Evolutionary conservation across 2,329 filamentous ascomycete species (phyloP), one percentile per base, ranked within the genome.

Genomic region (Periglandula ipomoeae): DNA sequence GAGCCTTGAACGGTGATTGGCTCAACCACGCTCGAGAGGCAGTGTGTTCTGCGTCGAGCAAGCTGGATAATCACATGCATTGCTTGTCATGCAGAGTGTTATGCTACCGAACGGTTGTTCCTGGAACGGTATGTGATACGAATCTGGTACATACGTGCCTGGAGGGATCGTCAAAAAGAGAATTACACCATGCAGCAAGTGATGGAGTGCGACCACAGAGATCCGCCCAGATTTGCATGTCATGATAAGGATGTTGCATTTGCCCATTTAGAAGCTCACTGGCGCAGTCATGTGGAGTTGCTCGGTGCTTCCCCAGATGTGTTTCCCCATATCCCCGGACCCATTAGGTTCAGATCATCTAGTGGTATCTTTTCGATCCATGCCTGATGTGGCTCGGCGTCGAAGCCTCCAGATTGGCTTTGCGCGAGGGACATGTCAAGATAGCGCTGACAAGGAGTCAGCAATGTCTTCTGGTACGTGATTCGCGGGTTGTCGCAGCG

Each of bases 341-440:
- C 52, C 54, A 62, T 58, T 47, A 59, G 54, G 30, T 61, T 53
- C 48, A 63, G 49, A 32, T 58, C 53, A 24, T 60, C 59, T 44
- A 63, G 48, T 3, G 54, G 55, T 20, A 58, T 47, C 23, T 59
- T 55, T 52, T 64, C 62, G 45, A 58, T 55, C 61, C 63, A 65
- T 5, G 59, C 58, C 45, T 59, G 58, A 13, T 58, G 57, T 8
- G 58, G 56, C 10, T 55, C 59, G 40, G 58, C 53, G 10, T 60
- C 55, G 4, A 56, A 55, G 15, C 58, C 61, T 32, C 55, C 57
- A 44, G 59, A 55, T 38, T 61, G 56, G 45, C 57, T 63, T 27
- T 65, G 61, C 23, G 61, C 61, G 23, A 66, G 55, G 23, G 63
- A 65, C 37, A 61, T 59, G 52, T 66, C 64, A 24, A 65, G 59